phyloP scores from a whole-genome alignment of 2,329 filamentous ascomycete genomes.

The Achaetomium macrosporum region DNA sequence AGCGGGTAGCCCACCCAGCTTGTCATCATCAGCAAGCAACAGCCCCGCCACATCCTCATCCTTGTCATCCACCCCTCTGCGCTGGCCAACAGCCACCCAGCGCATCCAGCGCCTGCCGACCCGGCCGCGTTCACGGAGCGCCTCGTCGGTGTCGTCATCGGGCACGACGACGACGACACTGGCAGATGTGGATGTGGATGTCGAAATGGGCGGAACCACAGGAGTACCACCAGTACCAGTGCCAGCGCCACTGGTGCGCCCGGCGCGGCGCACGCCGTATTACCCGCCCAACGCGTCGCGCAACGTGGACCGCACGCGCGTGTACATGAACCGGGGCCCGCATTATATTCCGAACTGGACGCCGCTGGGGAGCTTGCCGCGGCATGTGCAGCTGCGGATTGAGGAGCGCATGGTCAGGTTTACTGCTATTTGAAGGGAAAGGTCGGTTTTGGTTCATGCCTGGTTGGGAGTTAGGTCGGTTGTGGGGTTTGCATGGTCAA shows the following conservation, averaged over 20 bases:
- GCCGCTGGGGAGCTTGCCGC: conserved; percentile 19
- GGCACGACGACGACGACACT: background rate
- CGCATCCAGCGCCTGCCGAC: conserved; percentile 10
- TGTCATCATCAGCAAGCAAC: background rate
- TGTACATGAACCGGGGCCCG: conserved; percentile 21
- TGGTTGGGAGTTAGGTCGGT: no score
- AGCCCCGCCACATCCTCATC: background rate
- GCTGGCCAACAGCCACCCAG: conserved; percentile 13
- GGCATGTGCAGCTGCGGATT: conserved; percentile 18
- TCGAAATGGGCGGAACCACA: background rate
- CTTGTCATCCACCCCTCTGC: background rate
- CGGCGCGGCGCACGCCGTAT: conserved; percentile 19
- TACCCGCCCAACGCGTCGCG: conserved; percentile 22
- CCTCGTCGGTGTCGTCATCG: conserved; percentile 4
- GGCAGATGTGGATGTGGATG: no score
- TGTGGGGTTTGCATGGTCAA: background rate
- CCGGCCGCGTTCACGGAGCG: conserved; percentile 6
- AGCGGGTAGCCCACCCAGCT: background rate
- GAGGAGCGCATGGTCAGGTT: conserved; percentile 19
- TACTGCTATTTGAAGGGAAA: conserved; percentile 4
- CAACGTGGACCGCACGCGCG: conserved; percentile 14
- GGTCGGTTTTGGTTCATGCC: no score
- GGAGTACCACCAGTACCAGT: no score
- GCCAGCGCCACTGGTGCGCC: conserved; percentile 3
- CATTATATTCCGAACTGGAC: conserved; percentile 22